A percentile compares a stretch with the other conserved stretches of the same genome.
Conservation (phyloP, 345 rosid species). For the Pistacia atlantica region DNA sequence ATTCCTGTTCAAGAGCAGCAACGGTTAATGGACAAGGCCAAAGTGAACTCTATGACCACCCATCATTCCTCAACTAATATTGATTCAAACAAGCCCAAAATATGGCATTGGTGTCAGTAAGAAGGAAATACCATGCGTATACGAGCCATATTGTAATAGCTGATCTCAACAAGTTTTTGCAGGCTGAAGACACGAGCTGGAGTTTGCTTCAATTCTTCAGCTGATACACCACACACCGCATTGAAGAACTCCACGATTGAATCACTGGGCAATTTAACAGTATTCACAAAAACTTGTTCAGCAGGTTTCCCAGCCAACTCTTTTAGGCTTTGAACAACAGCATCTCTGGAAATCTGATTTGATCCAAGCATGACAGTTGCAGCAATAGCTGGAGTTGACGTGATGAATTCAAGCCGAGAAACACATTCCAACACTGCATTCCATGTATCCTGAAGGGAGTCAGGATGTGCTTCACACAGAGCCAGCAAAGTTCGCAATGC, state of each 20-base stretch:
- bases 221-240: slow-evolving; percentile 96
- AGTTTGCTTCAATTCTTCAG: slow-evolving; percentile 92
- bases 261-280: slow-evolving; percentile 91
- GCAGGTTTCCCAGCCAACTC: slow-evolving; percentile 94
- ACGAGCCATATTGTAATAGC: slow-evolving; percentile 98
- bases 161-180: slow-evolving; percentile 99
- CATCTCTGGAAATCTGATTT: slow-evolving; percentile 97
- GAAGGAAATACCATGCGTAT: slow-evolving; percentile 81
- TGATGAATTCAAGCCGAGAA: slow-evolving; percentile 90
- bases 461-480: slow-evolving; percentile 72
- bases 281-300: slow-evolving; percentile 91
- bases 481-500: slow-evolving; percentile 84
- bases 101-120: not conserved
- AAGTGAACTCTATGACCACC: not conserved
- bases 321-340: slow-evolving; percentile 83
- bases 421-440: slow-evolving; percentile 98
- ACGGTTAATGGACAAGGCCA: slow-evolving; percentile 1
- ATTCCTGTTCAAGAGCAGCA: not conserved
- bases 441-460: slow-evolving; percentile 97
- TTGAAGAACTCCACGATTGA: slow-evolving; percentile 92
- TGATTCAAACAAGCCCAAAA: slow-evolving; percentile 5
- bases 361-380: slow-evolving; percentile 98
- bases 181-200: slow-evolving; percentile 99
- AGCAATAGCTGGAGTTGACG: slow-evolving; percentile 86
- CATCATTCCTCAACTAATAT: slow-evolving; percentile 3